phyloP scores from a whole-genome alignment of 2,329 filamentous ascomycete genomes.

The Chrysoporthe deuterocubensis region DNA sequence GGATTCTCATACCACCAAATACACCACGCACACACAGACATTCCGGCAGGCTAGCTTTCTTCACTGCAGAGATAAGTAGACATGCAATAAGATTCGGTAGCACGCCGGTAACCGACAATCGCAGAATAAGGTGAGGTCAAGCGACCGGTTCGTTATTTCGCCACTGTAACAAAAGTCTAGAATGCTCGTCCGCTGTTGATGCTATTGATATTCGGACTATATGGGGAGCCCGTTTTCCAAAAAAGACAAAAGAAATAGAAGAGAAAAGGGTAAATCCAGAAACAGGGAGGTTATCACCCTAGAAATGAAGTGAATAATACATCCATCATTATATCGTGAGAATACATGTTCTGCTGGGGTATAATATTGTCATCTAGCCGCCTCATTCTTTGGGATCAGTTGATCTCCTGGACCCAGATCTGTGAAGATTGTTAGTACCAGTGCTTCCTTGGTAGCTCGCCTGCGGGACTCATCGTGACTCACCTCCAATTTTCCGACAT shows the following conservation, averaged over 20 bases:
- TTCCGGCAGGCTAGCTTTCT: too few relatives aligned
- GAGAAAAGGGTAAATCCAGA: background rate
- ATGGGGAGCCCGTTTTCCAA: background rate
- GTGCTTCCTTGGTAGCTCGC: background rate
- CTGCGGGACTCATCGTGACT: slow-evolving; percentile 42
- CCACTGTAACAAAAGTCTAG: slow-evolving; percentile 23
- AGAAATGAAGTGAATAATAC: slow-evolving; percentile 18
- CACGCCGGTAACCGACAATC: background rate
- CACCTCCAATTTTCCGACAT: slow-evolving; percentile 95
- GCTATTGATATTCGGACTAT: slow-evolving; percentile 16
- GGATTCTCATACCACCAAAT: too few relatives aligned
- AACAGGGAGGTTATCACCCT: background rate
- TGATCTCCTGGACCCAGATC: slow-evolving; percentile 42
- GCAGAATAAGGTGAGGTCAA: background rate
- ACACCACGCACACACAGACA: too few relatives aligned
- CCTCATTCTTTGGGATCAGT: slow-evolving; percentile 20
- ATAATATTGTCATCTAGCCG: slow-evolving; percentile 27
- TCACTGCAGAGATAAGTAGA: too few relatives aligned
- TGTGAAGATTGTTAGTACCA: slow-evolving; percentile 33
- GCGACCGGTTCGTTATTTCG: slow-evolving; percentile 15
- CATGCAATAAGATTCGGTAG: background rate
- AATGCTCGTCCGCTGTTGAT: slow-evolving; percentile 27
- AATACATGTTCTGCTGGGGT: slow-evolving; percentile 26
- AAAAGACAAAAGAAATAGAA: background rate
- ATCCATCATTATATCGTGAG: slow-evolving; percentile 28